Conservation (phyloP, 495 filamentous ascomycete species). For the Penicillium flavigenum region DNA sequence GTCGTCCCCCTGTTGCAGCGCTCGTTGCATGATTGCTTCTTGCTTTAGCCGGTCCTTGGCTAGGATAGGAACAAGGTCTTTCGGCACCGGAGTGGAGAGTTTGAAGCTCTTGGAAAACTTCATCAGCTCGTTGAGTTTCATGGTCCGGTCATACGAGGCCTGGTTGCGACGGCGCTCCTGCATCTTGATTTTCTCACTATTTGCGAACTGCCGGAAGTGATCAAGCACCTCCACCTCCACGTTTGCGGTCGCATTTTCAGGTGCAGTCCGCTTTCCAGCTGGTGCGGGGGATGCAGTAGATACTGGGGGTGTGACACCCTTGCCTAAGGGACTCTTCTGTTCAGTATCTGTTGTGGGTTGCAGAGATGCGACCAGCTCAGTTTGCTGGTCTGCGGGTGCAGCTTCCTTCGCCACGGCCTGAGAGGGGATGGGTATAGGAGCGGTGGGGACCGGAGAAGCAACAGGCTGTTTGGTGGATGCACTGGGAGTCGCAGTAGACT, state of each 20-base stretch:
- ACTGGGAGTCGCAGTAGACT: constrained; percentile 65
- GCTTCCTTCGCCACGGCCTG: constrained; percentile 34
- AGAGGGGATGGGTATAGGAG: constrained; percentile 8
- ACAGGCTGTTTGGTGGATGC: constrained; percentile 59
- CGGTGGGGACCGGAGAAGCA: constrained; percentile 14
- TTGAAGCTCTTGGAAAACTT: constrained; percentile 95
- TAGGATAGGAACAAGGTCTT: constrained; percentile 89
- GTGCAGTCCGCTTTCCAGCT: constrained; percentile 27
- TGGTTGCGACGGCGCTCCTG: constrained; percentile 70
- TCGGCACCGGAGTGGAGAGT: constrained; percentile 83
- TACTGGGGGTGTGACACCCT: constrained; percentile 23
- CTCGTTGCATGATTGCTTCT: constrained; percentile 85
- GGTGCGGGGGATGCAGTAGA: constrained; percentile 9
- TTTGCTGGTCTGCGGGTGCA: constrained; percentile 37
- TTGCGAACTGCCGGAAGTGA: constrained; percentile 81
- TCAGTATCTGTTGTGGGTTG: constrained; percentile 34
- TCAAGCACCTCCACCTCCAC: constrained; percentile 76
- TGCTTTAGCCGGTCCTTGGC: constrained; percentile 94
- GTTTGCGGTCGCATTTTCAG: constrained; percentile 67
- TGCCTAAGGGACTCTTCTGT: constrained; percentile 36
- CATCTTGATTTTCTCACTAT: constrained; percentile 68
- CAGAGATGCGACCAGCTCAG: constrained; percentile 21
- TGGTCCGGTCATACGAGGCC: constrained; percentile 70
- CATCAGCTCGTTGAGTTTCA: constrained; percentile 90
- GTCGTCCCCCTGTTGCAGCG: constrained; percentile 61